Evolutionary conservation across 495 filamentous ascomycete genomes (phyloP).

Genomic region (Penicillium ochrochloron): DNA sequence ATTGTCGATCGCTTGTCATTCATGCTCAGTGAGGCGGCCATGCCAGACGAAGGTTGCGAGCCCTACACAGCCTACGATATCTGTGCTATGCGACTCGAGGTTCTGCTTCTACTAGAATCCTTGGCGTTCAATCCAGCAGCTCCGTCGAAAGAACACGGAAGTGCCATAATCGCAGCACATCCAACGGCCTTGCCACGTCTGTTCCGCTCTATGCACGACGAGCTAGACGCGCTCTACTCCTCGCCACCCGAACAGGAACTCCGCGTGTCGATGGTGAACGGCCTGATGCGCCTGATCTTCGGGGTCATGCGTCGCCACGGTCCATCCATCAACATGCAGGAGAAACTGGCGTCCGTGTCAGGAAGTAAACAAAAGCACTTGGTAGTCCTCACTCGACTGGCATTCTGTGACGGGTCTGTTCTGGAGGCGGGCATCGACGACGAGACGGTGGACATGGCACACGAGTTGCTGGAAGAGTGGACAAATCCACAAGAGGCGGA

Average conservation of each 20-base stretch:
- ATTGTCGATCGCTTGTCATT: conserved; percentile 64
- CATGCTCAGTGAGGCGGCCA: conserved; percentile 61
- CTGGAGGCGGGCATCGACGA: conserved; percentile 70
- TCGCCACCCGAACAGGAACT: conserved; percentile 47
- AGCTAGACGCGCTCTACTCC: conserved; percentile 64
- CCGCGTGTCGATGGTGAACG: conserved; percentile 59
- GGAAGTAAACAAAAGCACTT: conserved; percentile 70
- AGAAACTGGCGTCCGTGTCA: conserved; percentile 58
- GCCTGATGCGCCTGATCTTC: conserved; percentile 63
- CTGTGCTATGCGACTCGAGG: conserved; percentile 58
- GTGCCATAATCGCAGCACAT: conserved; percentile 57
- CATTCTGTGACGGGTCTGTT: conserved; percentile 65
- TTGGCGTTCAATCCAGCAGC: conserved; percentile 48
- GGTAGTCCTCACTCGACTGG: conserved; percentile 66
- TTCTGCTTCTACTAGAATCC: conserved; percentile 58
- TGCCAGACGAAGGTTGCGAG: conserved; percentile 50
- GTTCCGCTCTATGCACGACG: conserved; percentile 65
- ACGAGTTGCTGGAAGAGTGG: conserved; percentile 64
- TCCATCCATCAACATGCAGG: conserved; percentile 55
- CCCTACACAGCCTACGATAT: conserved; percentile 56
- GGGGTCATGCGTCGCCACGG: conserved; percentile 57
- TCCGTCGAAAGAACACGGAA: conserved; percentile 52
- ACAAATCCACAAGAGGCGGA: conserved; percentile 74
- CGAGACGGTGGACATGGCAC: conserved; percentile 67
- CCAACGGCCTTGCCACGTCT: conserved; percentile 60